Base-by-base conservation (phyloP, 2,329 filamentous ascomycete genomes). In the Fusarium sp. region DNA sequence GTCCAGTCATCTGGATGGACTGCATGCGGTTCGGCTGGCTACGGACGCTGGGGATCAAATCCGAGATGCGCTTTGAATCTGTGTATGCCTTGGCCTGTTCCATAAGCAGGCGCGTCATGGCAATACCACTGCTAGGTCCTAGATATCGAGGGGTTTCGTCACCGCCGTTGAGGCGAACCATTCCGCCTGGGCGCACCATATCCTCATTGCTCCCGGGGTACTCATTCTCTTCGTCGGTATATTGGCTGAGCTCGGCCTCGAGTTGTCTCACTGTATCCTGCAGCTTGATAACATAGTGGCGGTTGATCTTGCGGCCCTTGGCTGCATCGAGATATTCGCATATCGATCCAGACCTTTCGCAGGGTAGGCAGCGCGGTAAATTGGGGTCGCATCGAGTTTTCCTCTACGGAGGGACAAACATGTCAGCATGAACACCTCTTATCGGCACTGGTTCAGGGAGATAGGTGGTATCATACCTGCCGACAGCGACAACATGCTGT, bases 361-460 rank as follows among this genome's bases (percentile, higher is more conserved):
- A 99, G 24, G 96, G 95, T 20, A 94, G 89, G 83, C 96, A 99
- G 79, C 93, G 93, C 45, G 96, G 96, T 24, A 99, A 89, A 16
- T 93, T 94, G 5, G 96, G 94, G 84, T 98, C 96, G 86, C 96
- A 99, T 87, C 95, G 89, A 40, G 96, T 98, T 87, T 99, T 99
- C 79, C 96, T 92, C 95, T 97, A 80, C 61, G 20, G 42, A 20
- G 63, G 31, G 62, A 22, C 57, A 64, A 64, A 54, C 20, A 50
- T 57, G 38, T 72, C 64, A 79, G 74, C 64, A 71, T 64, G 64
- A 61, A 37, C 31, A 54, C 20, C 11, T 52, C 24, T 37, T 31
- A 45, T 57, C 50, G 35, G 50, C 45, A 40, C 54, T 35, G 57
- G 62, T 29, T 71, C 62, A 42, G 56, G 65, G 58, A 62, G 52